Base-by-base conservation (phyloP, 768 basidiomycete genomes). In the Filobasidium floriforme region DNA sequence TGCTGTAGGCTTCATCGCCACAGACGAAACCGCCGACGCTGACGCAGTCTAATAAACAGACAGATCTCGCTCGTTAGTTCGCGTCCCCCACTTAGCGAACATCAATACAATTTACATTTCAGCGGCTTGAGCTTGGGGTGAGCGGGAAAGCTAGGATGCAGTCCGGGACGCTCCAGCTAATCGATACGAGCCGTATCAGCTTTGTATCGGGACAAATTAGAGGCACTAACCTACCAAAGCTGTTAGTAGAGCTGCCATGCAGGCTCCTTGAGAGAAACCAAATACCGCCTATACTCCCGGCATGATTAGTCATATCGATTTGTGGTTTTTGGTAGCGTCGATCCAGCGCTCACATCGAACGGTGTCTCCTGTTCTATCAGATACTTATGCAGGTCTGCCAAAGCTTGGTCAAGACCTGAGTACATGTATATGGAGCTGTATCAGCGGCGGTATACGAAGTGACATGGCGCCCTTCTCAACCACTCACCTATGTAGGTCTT, bases 241-340 rank as follows among this genome's bases (percentile, higher is more conserved):
- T 49, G 71, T 66, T 19, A 78, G 54, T n/a, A 75, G 46, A 0
- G 75, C 74, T 9, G 75, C 74, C 77, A 78, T 76, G 60, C 74
- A 73, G 40, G 70, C 77, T n/a, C 77, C 77, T 66, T 78, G 77
- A 2, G 74, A 75, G 67, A 78, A 78, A 1, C 77, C 77, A 70
- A 78, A 74, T 14, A 76, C 69, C 37, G 75, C 76, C 75, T 76
- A 44, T 11, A 29, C 26, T 9, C 37, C 18, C 44, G 41, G 5
- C 15, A 14, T 19, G 26, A 14, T 15, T 57, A 15, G 14, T 15
- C 54, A 15, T 24, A 15, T 15, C 5, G 26, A 57, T 4, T 7
- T 24, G 24, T 28, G 41, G 41, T 12, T 1, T 24, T 65, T 29
- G 26, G 18, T 6, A 19, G 54, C 11, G 37, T 10, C 43, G 19